Evolutionary conservation across 1,139 yeast genomes (phyloP), one percentile per base, ranked within the genome.

Genomic region (Yamadazyma aaseri): DNA sequence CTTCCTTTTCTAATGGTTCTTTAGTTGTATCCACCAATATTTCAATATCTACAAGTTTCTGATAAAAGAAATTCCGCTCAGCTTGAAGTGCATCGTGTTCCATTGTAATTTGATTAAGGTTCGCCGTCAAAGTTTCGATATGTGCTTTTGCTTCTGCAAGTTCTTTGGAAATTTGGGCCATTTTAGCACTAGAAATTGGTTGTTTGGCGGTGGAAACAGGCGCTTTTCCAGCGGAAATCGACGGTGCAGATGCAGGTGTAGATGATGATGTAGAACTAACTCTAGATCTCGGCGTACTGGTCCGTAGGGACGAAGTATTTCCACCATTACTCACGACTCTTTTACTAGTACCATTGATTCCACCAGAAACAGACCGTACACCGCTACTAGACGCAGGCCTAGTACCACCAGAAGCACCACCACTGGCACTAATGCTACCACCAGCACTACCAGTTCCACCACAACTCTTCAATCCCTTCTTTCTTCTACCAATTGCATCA

Each of bases 21-120:
- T 73, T 73, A 11, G 84, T 73, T 22, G 80, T 73, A 51, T 84
- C 89, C 14, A 84, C 76, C 34, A 90, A 61, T 21, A 87, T 78
- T 58, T 92, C 98, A 41, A 92, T 86, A 41, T 85, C 95, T 41
- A 96, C 75, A 35, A 92, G 68, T 60, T 92, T 92, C 50, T 84
- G 82, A 60, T 86, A 92, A 58, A 92, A 92, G 51, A 92, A 89
- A 53, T 86, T 85, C 41, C 97, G 76, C 55, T 94, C 98, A 1
- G 73, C 72, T 49, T 81, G 85, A 38, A 86, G 65, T 18, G 79
- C 75, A 35, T 76, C 79, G 20, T 76, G 67, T 12, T 78, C 71
- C 12, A 70, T 60, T 41, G 69, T 71, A 45, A 66, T 72, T 42
- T 79, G 81, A 18, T 63, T 63, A 27, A 78, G 49, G 47, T 82